Evolutionary conservation across 805 yeast genomes (phyloP).

Genomic region (Lipomyces japonicus): DNA sequence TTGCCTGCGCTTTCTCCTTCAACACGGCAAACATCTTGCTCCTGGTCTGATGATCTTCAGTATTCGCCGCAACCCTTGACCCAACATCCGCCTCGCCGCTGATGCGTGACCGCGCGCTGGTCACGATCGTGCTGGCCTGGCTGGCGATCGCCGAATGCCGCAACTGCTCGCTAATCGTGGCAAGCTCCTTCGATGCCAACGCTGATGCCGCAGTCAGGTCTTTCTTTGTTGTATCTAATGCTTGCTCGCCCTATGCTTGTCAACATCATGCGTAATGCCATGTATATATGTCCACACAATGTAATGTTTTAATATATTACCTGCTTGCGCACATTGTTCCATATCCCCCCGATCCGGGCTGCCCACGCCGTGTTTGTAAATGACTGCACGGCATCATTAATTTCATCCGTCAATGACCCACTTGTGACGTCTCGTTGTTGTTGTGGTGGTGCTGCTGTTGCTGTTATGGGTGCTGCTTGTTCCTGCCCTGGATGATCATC

Average conservation of each 20-base stretch:
- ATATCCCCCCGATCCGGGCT: slow-evolving; percentile 30
- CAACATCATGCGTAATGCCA: too few relatives aligned
- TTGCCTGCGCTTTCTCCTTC: slow-evolving; percentile 52
- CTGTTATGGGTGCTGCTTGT: slow-evolving; percentile 1
- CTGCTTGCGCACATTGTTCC: slow-evolving; percentile 35
- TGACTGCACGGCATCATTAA: slow-evolving; percentile 26
- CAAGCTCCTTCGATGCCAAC: slow-evolving; percentile 31
- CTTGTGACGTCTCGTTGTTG: too few relatives aligned
- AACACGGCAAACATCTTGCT: slow-evolving; percentile 35
- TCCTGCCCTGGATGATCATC: background rate
- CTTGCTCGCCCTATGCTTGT: slow-evolving; percentile 27
- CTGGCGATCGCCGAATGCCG: slow-evolving; percentile 22
- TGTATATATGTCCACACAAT: too few relatives aligned
- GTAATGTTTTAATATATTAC: too few relatives aligned
- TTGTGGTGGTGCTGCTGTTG: slow-evolving; percentile 5
- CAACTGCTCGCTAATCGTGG: slow-evolving; percentile 16
- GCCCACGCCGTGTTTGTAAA: slow-evolving; percentile 27
- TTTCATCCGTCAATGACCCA: slow-evolving; percentile 23
- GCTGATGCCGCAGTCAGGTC: slow-evolving; percentile 32
- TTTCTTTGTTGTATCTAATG: slow-evolving; percentile 32
- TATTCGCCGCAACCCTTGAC: too few relatives aligned
- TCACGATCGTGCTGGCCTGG: slow-evolving; percentile 13
- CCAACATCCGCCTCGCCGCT: slow-evolving; percentile 8
- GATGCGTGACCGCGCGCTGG: slow-evolving; percentile 9
- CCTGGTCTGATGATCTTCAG: too few relatives aligned